These are phyloP conservation scores for Fusarium fracticaudum DNA, from an alignment of 2,329 filamentous ascomycete species.

Conservation along the genomic window DNA sequence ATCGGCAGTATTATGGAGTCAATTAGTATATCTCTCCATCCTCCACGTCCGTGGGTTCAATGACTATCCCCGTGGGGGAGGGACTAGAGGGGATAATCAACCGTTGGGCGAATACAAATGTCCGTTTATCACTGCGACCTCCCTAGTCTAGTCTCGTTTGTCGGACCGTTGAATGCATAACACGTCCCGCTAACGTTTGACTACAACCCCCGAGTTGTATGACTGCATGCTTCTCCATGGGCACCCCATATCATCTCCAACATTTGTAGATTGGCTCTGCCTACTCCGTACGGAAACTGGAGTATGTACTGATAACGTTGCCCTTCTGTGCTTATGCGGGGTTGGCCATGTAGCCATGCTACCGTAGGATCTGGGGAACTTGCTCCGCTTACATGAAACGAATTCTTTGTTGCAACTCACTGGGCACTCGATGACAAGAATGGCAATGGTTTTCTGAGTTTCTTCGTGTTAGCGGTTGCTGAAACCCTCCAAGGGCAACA, in stretches of 20 bases:
- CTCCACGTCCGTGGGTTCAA: not conserved
- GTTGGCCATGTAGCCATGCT: not conserved
- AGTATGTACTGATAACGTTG: not conserved
- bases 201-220: not conserved
- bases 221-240: not conserved
- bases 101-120: slow-evolving; percentile 6
- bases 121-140: not conserved
- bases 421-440: not conserved
- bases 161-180: slow-evolving; percentile 13
- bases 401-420: not conserved
- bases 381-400: not conserved
- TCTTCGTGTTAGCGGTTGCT: not conserved
- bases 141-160: not conserved
- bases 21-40: not conserved
- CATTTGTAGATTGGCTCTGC: not conserved
- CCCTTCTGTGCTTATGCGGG: not conserved
- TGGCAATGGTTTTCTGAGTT: not conserved
- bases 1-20: slow-evolving; percentile 24
- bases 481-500: not conserved
- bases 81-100: not conserved
- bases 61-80: not conserved
- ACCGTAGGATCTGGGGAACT: not conserved
- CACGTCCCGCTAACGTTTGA: not conserved
- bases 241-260: slow-evolving; percentile 2
- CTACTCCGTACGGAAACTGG: not conserved